Base-by-base conservation (phyloP, 2,329 filamentous ascomycete species). In the Penicillium sp. region DNA sequence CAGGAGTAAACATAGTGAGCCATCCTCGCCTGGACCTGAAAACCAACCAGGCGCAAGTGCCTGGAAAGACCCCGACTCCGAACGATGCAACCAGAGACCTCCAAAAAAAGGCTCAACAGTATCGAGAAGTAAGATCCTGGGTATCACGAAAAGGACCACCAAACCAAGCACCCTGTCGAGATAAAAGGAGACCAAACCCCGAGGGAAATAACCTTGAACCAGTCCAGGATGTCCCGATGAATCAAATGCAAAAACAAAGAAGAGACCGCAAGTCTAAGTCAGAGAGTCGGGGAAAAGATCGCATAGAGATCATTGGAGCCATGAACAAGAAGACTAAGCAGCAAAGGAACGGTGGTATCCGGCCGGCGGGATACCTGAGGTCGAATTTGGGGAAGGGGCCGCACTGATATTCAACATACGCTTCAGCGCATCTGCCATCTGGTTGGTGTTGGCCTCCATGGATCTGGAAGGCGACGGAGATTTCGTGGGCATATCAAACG, bases 351-450 rank as follows among this genome's bases (percentile, higher is more conserved):
- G 73, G 42, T 70, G 70, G 21, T 72, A 63, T 21, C 65, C 63
- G 47, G 57, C 66, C 4, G 65, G 53, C 34, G 63, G 58, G 45
- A 71, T 61, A 21, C 64, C 60, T 23, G 65, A 50, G 29, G 62
- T 58, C 36, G 65, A 16, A 24, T 34, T n/a, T 16, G 36, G 26
- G 8, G 49, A n/a, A 31, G 65, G 50, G 29, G 62, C 57, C 38
- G 65, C 64, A 61, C 74, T 70, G 49, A 79, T 65, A 52, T 79
- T 79, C 63, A 79, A 58, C 29, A 79, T 75, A 28, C 75, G 69
- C 28, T 76, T 72, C 48, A 79, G 61, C 63, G 79, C 75, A 63
- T 78, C 76, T 58, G 79, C 76, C 62, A 79, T 75, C 48, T 73
- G 68, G 59, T 74, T 74, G 4, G 73, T 74, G 53, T 74, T 74